These are phyloP conservation scores for Trichoderma virens DNA, from an alignment of 495 filamentous ascomycete genomes.

Conservation along the genomic window DNA sequence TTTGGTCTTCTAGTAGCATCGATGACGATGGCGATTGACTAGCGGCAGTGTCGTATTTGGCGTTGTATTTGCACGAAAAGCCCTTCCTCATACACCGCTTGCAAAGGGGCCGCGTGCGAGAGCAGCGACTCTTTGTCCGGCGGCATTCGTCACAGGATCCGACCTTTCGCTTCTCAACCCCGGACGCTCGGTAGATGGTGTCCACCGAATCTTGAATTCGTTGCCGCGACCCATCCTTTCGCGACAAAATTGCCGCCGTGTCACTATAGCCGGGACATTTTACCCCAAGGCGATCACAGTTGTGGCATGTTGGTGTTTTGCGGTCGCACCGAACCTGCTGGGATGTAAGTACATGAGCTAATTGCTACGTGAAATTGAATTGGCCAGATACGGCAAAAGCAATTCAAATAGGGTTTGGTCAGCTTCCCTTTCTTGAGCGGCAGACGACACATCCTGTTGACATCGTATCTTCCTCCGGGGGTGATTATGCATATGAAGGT, in stretches of 20 bases:
- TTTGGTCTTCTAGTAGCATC: background rate
- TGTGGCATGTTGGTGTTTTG: background rate
- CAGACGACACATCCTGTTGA: conserved; percentile 5
- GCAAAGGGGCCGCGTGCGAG: conserved; percentile 25
- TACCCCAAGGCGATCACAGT: background rate
- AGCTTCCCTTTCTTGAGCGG: conserved; percentile 3
- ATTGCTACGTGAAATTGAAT: too few species aligned
- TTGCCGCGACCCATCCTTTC: background rate
- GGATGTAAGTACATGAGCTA: too few species aligned
- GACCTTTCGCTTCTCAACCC: conserved; percentile 10
- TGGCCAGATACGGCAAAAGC: background rate
- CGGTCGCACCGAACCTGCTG: background rate
- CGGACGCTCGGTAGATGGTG: conserved; percentile 8
- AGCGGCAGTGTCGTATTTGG: conserved; percentile 14
- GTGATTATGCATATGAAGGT: background rate
- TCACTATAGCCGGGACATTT: background rate
- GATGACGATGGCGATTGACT: conserved; percentile 15
- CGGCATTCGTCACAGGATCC: conserved; percentile 29
- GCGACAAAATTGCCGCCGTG: background rate
- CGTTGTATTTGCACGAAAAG: conserved; percentile 22
- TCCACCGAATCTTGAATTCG: background rate
- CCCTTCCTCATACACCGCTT: conserved; percentile 21
- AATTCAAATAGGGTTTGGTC: background rate
- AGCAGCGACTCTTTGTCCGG: conserved; percentile 27
- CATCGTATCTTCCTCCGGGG: background rate